A percentile compares a stretch with the other conserved stretches of the same genome.
These are phyloP conservation scores for Carex littledalei DNA, from an alignment of 176 grass and related monocot species.

Conservation along the genomic window DNA sequence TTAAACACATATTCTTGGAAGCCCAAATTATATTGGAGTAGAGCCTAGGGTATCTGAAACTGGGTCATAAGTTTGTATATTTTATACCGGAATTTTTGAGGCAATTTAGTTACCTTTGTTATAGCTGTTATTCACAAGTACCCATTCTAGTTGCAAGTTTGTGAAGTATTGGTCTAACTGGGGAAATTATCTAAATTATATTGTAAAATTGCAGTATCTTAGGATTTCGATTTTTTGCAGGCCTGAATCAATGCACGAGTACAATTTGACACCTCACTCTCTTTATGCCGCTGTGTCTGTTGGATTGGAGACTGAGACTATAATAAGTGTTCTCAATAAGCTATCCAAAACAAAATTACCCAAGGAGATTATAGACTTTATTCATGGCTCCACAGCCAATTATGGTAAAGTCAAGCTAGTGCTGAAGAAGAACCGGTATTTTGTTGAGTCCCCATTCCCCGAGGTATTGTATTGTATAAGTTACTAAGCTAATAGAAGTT, in stretches of 20 bases:
- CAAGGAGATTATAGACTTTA: constrained; percentile 87
- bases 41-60: neutral
- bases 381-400: constrained; percentile 89
- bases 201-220: neutral
- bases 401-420: constrained; percentile 99
- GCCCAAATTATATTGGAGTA: neutral
- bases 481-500: constrained; percentile 11
- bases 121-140: neutral
- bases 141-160: neutral
- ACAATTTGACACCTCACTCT: constrained; percentile 92
- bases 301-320: constrained; percentile 78
- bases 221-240: constrained; percentile 32
- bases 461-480: constrained; percentile 55
- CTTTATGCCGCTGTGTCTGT: constrained; percentile 96
- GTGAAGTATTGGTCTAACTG: neutral
- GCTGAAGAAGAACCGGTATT: constrained; percentile 95
- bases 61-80: neutral
- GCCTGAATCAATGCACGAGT: constrained; percentile 92
- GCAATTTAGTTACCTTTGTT: neutral
- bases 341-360: constrained; percentile 88
- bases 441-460: constrained; percentile 81
- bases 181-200: neutral
- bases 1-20: neutral
- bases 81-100: neutral
- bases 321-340: constrained; percentile 87